phyloP scores from a whole-genome alignment of 2,329 filamentous ascomycete species.

The Neurospora sp. region DNA sequence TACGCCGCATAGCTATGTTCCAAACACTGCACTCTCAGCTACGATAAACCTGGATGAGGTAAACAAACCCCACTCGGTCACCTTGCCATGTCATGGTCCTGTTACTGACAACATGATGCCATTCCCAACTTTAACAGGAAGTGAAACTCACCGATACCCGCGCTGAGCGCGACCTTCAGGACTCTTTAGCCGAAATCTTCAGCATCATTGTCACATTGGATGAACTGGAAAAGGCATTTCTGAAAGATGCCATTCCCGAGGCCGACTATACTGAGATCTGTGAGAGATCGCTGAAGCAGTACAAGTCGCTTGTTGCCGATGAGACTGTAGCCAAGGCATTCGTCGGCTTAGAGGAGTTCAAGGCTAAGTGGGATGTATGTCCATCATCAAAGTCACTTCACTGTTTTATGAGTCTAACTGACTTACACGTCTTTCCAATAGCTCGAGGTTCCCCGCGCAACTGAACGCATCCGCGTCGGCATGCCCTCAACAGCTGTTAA shows the following conservation, averaged over 20 bases:
- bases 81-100: not conserved
- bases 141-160: slow-evolving; percentile 82
- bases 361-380: slow-evolving; percentile 80
- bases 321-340: slow-evolving; percentile 87
- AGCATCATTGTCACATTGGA: slow-evolving; percentile 95
- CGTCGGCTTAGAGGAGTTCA: slow-evolving; percentile 81
- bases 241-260: slow-evolving; percentile 89
- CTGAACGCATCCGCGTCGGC: slow-evolving; percentile 82
- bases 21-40: slow-evolving; percentile 70
- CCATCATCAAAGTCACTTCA: not conserved
- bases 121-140: slow-evolving; percentile 46
- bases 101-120: not conserved
- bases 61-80: slow-evolving; percentile 15
- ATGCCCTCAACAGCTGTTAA: slow-evolving; percentile 74
- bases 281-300: slow-evolving; percentile 86
- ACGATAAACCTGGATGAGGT: slow-evolving; percentile 93
- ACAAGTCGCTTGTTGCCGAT: slow-evolving; percentile 86
- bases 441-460: slow-evolving; percentile 91
- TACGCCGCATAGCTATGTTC: slow-evolving; percentile 83
- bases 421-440: slow-evolving; percentile 27
- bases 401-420: not conserved
- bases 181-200: slow-evolving; percentile 93
- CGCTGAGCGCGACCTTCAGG: slow-evolving; percentile 84
- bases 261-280: slow-evolving; percentile 94
- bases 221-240: slow-evolving; percentile 89